Evolutionary conservation across 2,329 filamentous ascomycete genomes (phyloP), one percentile per base, ranked within the genome.

Genomic region (Macroventuria anomochaeta): DNA sequence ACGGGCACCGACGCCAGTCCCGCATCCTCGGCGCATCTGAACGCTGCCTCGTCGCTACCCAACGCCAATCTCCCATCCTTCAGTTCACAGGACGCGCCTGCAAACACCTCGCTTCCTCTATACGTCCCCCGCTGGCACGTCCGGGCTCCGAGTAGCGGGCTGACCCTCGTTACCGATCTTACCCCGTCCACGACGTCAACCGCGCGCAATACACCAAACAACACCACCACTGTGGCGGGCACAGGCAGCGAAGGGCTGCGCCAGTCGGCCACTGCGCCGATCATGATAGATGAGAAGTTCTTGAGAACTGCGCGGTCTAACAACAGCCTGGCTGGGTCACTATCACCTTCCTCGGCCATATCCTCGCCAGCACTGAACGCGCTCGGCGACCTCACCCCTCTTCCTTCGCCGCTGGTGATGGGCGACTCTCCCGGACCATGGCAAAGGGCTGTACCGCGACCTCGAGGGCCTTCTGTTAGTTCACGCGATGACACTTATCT

Each of bases 341-440:
- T 79, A 17, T 80, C 78, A 32, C 77, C 76, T 10, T 75, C 70
- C 36, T 79, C 79, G 10, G 74, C 74, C 28, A 68, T 81, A 18
- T 75, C 78, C 21, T 81, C 79, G 51, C 80, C 80, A 20, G 77
- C 76, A 21, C 72, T 82, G 18, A 75, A 76, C 53, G 77, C 79
- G 11, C 75, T 82, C 67, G 63, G 75, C 37, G 79, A 82, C 61
- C 73, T 82, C 46, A 82, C 79, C n/a, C 80, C 80, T 31, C 71
- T 82, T n/a, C 80, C 80, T 5, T 81, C 79, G 11, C 80, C 80
- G 23, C 67, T 81, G 62, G 65, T 73, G 7, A 73, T 77, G 55
- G 67, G 66, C 57, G 76, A 76, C 52, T 76, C 76, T 28, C 74
- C 77, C 5, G 71, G 70, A 13, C 71, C 75, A 58, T 80, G 79